Evolutionary conservation across 306 rosid genomes (phyloP).

Genomic region (Sechiopsis laciniata): DNA sequence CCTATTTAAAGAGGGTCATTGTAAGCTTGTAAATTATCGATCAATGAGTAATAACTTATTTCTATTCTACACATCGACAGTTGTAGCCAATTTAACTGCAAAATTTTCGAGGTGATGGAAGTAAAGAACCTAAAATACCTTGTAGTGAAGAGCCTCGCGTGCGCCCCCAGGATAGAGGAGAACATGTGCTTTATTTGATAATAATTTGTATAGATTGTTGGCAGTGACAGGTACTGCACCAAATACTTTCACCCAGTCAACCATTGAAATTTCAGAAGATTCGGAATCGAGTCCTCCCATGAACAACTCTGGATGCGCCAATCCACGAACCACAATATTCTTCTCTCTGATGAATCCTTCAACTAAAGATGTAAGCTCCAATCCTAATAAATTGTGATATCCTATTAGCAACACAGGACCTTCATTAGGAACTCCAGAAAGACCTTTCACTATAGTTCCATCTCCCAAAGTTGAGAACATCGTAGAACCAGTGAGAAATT

Average conservation of each 20-base stretch:
- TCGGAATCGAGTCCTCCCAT: not conserved
- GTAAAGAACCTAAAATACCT: constrained; percentile 39
- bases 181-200: constrained; percentile 61
- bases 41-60: too few relatives aligned
- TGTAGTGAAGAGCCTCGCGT: constrained; percentile 81
- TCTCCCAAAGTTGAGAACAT: constrained; percentile 79
- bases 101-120: not conserved
- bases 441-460: constrained; percentile 77
- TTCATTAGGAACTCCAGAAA: constrained; percentile 77
- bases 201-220: constrained; percentile 56
- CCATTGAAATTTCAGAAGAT: constrained; percentile 38
- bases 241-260: constrained; percentile 57
- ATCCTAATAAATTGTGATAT: constrained; percentile 71
- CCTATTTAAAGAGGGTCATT: too few relatives aligned
- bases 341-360: constrained; percentile 61
- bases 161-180: constrained; percentile 96
- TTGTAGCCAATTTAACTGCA: constrained; percentile 3
- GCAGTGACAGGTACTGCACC: constrained; percentile 80
- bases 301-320: constrained; percentile 71
- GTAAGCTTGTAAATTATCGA: too few relatives aligned
- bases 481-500: constrained; percentile 49
- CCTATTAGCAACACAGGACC: constrained; percentile 90
- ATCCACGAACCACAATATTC: constrained; percentile 55
- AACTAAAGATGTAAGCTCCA: constrained; percentile 45
- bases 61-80: not conserved